Conservation (phyloP, 495 filamentous ascomycete genomes). For the Neurospora sp. region DNA sequence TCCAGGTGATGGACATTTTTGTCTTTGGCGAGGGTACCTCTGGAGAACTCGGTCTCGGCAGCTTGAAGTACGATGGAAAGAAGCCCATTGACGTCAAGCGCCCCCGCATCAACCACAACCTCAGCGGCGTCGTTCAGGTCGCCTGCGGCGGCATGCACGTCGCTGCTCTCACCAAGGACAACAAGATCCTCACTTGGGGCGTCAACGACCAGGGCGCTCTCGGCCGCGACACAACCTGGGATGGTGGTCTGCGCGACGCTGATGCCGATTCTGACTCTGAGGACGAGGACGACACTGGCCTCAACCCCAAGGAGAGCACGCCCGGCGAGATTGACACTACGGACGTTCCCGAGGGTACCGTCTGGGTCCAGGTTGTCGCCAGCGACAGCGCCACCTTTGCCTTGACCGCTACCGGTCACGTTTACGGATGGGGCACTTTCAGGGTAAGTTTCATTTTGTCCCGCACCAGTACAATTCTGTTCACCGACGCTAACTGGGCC, state of each 20-base stretch:
- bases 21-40: conserved; percentile 46
- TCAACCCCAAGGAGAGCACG: conserved; percentile 54
- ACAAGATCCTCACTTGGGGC: conserved; percentile 60
- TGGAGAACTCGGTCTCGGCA: conserved; percentile 46
- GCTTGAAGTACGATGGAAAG: conserved; percentile 32
- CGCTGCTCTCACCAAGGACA: conserved; percentile 51
- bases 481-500: conserved; percentile 7
- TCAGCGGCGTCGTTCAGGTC: conserved; percentile 51
- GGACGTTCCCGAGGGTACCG: conserved; percentile 38
- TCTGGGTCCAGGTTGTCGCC: conserved; percentile 52
- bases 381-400: conserved; percentile 56
- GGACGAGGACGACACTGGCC: conserved; percentile 30
- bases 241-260: conserved; percentile 50
- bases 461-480: not conserved
- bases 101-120: conserved; percentile 43
- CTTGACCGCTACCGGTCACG: conserved; percentile 50
- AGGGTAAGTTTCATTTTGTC: conserved; percentile 32
- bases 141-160: conserved; percentile 58
- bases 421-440: conserved; percentile 67
- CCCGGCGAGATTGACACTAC: conserved; percentile 40
- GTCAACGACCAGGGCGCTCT: conserved; percentile 60
- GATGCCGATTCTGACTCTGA: conserved; percentile 36
- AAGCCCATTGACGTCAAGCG: conserved; percentile 47
- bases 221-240: conserved; percentile 50
- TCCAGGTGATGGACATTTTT: conserved; percentile 36